phyloP scores from a whole-genome alignment of 495 filamentous ascomycete species.

The Opeltia flavorubescens region DNA sequence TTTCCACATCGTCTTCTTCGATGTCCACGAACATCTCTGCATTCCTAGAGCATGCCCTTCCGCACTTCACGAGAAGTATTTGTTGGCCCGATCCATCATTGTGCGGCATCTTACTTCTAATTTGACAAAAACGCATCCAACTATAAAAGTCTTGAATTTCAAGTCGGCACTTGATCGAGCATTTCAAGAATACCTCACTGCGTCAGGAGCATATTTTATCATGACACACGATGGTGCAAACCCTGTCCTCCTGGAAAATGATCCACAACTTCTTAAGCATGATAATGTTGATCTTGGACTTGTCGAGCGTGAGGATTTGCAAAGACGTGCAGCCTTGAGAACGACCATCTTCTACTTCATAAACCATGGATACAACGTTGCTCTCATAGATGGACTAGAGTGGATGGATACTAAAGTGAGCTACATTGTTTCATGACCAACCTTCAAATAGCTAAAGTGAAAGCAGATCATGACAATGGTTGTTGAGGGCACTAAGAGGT shows the following conservation, averaged over 20 bases:
- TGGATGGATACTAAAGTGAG: slow-evolving; percentile 45
- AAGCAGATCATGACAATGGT: slow-evolving; percentile 31
- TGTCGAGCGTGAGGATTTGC: slow-evolving; percentile 3
- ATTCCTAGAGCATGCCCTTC: slow-evolving; percentile 21
- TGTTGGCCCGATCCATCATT: slow-evolving; percentile 45
- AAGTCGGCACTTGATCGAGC: slow-evolving; percentile 23
- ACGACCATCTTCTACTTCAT: slow-evolving; percentile 36
- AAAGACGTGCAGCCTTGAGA: slow-evolving; percentile 23
- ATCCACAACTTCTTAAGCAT: neutral
- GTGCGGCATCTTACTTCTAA: slow-evolving; percentile 42
- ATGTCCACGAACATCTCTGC: slow-evolving; percentile 31
- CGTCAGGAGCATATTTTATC: slow-evolving; percentile 45
- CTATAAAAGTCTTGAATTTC: slow-evolving; percentile 33
- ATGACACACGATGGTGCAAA: slow-evolving; percentile 50
- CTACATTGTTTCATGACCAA: neutral
- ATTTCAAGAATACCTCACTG: slow-evolving; percentile 40
- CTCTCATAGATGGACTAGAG: slow-evolving; percentile 44
- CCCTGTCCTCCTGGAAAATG: neutral
- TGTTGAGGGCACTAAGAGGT: slow-evolving; percentile 22
- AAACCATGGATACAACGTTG: slow-evolving; percentile 36
- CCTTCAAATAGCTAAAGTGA: neutral
- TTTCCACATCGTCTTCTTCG: slow-evolving; percentile 58
- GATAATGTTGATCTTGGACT: slow-evolving; percentile 9
- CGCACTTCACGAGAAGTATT: slow-evolving; percentile 30
- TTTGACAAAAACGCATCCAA: slow-evolving; percentile 16